Base-by-base conservation (phyloP, 345 rosid genomes). In the Eucalyptus paniculata region DNA sequence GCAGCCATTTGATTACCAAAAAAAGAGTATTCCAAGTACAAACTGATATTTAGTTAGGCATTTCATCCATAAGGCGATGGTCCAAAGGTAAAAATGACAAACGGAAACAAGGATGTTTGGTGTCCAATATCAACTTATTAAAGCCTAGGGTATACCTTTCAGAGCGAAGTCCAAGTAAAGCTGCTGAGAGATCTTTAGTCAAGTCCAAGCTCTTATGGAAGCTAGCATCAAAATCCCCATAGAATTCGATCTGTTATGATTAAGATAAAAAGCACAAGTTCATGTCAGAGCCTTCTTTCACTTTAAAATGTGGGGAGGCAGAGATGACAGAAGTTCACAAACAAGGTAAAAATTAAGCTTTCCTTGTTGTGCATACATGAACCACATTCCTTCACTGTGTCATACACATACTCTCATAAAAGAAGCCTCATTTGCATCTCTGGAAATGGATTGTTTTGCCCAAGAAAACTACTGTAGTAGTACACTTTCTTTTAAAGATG, bases 131-230 rank as follows among this genome's bases (percentile, higher is more conserved):
- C 11, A 21, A 12, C 28, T 21, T 11, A 40, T 6, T 40, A 77
- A 0, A 0, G 83, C 83, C 83, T 47, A 40, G 49, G 42, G 37
- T 28, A 69, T 94, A 97, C 99, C 99, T 96, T 89, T 95, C 91
- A 72, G 97, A 95, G 42, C 99, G 96, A 91, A 91, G 95, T 23
- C 99, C 99, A 18, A 97, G 99, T 93, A 96, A 93, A 89, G 98
- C 98, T 90, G 89, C 97, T 49, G 99, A 95, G 85, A 96, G 97
- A 94, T 96, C 98, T 92, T 97, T 97, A 85, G 92, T 94, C 89
- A 97, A 92, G 87, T 95, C 98, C 92, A 97, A 93, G 93, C 98
- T 96, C 94, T 95, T 96, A 92, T 97, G 99, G 94, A 97, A 96
- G 89, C 94, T 94, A 80, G 98, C 98, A 91, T 95, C 96, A 89